Conservation (phyloP, 352 stramenopile genomes). For the Pythium rhizo-oryzae region DNA sequence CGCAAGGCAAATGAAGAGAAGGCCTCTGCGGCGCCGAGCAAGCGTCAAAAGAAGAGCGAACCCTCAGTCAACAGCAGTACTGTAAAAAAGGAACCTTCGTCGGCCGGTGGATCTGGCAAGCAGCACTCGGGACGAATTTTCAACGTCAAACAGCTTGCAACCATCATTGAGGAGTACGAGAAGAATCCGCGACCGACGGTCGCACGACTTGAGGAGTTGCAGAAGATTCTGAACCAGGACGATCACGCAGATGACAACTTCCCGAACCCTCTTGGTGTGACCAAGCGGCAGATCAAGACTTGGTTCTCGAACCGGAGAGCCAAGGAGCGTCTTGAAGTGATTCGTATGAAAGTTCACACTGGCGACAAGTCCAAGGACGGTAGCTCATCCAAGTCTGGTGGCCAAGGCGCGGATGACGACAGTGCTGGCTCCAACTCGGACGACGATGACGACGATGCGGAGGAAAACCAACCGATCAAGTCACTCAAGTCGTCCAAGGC, state of each 20-base stretch:
- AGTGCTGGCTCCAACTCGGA: conserved; percentile 22
- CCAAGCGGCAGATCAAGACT: conserved; percentile 82
- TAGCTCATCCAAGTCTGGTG: conserved; percentile 34
- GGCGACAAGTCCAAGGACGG: conserved; percentile 19
- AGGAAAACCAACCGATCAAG: conserved; percentile 20
- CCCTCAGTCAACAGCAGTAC: conserved; percentile 29
- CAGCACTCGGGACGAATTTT: conserved; percentile 72
- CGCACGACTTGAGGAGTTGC: conserved; percentile 67
- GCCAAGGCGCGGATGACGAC: conserved; percentile 42
- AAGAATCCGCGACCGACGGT: conserved; percentile 73
- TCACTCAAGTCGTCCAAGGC: conserved; percentile 17
- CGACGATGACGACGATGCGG: conserved; percentile 22
- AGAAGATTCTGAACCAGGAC: conserved; percentile 70
- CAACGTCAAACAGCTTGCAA: conserved; percentile 85
- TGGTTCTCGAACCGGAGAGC: conserved; percentile 85
- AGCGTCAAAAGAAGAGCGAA: conserved; percentile 34
- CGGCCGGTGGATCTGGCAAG: conserved; percentile 9
- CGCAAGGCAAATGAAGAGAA: conserved; percentile 27
- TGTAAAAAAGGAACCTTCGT: conserved; percentile 35
- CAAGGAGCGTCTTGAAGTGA: conserved; percentile 78
- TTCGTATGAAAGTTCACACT: conserved; percentile 75
- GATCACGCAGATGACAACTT: conserved; percentile 68
- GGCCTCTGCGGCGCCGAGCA: conserved; percentile 8
- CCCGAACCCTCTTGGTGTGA: conserved; percentile 48
- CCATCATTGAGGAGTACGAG: conserved; percentile 86